These are phyloP conservation scores for Penicillium dipodomyicola DNA, from an alignment of 495 filamentous ascomycete genomes.

Conservation along the genomic window DNA sequence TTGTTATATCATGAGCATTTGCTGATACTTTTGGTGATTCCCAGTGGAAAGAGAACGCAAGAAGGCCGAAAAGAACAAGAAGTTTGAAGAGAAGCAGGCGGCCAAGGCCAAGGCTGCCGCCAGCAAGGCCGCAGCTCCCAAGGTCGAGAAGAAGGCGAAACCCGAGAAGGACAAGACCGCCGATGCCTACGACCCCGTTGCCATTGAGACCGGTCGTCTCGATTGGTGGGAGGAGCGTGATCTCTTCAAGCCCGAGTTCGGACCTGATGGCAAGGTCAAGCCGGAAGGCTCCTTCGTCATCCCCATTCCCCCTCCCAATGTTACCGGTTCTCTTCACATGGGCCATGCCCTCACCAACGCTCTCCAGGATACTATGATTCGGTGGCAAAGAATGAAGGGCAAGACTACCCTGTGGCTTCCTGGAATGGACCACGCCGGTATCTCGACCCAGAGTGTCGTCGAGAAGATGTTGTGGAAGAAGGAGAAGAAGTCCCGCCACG, in stretches of 20 bases:
- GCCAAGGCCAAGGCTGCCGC: constrained; percentile 49
- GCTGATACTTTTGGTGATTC: constrained; percentile 21
- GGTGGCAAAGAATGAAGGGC: constrained; percentile 65
- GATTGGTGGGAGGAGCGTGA: constrained; percentile 62
- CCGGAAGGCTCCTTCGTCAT: constrained; percentile 70
- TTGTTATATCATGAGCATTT: not conserved
- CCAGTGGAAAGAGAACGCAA: constrained; percentile 55
- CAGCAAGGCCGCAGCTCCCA: constrained; percentile 43
- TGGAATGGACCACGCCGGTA: constrained; percentile 75
- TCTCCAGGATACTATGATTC: constrained; percentile 73
- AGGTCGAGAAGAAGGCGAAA: constrained; percentile 55
- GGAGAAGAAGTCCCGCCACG: constrained; percentile 62
- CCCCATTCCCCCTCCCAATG: constrained; percentile 74
- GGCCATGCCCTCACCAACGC: constrained; percentile 67
- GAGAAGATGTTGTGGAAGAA: constrained; percentile 73
- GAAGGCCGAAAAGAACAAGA: constrained; percentile 60
- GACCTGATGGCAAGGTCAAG: constrained; percentile 62
- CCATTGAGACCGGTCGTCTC: constrained; percentile 55
- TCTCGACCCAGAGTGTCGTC: constrained; percentile 73
- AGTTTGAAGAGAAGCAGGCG: constrained; percentile 59
- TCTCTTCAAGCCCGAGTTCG: constrained; percentile 72
- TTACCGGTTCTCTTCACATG: constrained; percentile 68
- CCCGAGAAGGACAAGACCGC: constrained; percentile 51
- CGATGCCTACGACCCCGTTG: constrained; percentile 57
- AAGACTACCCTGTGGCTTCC: constrained; percentile 70